phyloP scores from a whole-genome alignment of 2,329 filamentous ascomycete species.

The Fusarium annulatum region DNA sequence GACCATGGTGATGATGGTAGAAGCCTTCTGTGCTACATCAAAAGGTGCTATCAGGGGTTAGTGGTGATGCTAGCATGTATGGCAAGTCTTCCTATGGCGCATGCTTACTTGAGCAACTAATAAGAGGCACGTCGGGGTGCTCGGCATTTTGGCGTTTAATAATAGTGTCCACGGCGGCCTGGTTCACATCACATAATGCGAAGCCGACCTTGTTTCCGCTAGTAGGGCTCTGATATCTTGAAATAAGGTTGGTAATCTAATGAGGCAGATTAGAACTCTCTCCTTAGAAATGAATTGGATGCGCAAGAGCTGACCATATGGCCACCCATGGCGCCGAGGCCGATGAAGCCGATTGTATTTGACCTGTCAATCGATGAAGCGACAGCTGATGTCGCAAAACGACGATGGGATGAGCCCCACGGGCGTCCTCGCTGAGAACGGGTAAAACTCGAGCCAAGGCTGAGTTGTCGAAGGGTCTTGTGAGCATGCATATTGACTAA shows the following conservation, averaged over 20 bases:
- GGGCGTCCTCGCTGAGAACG: background rate
- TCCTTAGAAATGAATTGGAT: background rate
- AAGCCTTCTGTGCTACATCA: background rate
- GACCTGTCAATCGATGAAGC: background rate
- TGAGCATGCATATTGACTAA: background rate
- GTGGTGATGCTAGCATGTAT: background rate
- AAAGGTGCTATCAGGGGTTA: background rate
- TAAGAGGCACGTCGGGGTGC: background rate
- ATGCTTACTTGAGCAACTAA: background rate
- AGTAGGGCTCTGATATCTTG: background rate
- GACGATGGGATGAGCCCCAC: too few relatives aligned
- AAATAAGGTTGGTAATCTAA: background rate
- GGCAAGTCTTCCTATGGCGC: background rate
- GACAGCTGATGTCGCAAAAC: background rate
- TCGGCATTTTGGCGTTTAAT: background rate
- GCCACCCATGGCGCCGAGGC: background rate
- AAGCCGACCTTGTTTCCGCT: background rate
- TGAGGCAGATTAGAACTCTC: background rate
- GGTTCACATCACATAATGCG: background rate
- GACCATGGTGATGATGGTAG: background rate
- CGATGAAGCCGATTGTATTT: background rate
- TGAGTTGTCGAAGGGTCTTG: background rate
- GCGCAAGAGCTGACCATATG: background rate
- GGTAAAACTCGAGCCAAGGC: background rate
- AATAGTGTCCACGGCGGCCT: background rate